Base-by-base conservation (phyloP, 2,329 filamentous ascomycete genomes). In the Fusarium sp. region DNA sequence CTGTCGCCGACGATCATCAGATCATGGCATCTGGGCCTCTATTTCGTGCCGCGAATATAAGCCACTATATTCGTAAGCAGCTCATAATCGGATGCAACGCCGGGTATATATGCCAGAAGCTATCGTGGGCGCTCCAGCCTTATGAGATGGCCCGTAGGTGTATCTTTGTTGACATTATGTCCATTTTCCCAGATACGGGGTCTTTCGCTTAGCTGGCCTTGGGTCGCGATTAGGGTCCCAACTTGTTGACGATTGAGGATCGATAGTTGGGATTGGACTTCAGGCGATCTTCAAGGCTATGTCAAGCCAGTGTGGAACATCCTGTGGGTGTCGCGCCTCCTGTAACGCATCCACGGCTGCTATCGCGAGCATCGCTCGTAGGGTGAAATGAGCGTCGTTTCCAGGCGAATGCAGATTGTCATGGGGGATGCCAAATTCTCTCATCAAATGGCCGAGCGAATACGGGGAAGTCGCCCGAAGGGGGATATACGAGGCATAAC, bases 301-400 rank as follows among this genome's bases (percentile, higher is more conserved):
- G 6, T 22, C 9, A 15, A 53, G 42, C 66, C 66, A 70, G 6
- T 20, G 4, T 11, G 52, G 65, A 10, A 64, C 20, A n/a, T 15
- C 17, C 2, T 24, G 3, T 15, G 15, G 31, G 33, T 42, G 5
- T 4, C 48, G 20, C n/a, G 43, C 31, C 26, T 66, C 40, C 10
- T 28, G 46, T 33, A 17, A 31, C 8, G 53, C 42, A 85, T 79
- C 50, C 83, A 82, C 38, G 63, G 78, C 8, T 85, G 78, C 74
- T 82, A 59, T 11, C 79, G 53, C 80, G 74, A 5, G 83, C 82
- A 5, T 81, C 46, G 3, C 76, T 69, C 11, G 66, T 24, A 77
- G 60, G 10, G 66, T 58, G 31, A 75, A 78, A 52, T 73, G 67
- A 80, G 83, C 80, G 46, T 78, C 75, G 39, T 78, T 78, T 2